phyloP scores from a whole-genome alignment of 148 eudicot genomes.

The Nepenthes gracilis region DNA sequence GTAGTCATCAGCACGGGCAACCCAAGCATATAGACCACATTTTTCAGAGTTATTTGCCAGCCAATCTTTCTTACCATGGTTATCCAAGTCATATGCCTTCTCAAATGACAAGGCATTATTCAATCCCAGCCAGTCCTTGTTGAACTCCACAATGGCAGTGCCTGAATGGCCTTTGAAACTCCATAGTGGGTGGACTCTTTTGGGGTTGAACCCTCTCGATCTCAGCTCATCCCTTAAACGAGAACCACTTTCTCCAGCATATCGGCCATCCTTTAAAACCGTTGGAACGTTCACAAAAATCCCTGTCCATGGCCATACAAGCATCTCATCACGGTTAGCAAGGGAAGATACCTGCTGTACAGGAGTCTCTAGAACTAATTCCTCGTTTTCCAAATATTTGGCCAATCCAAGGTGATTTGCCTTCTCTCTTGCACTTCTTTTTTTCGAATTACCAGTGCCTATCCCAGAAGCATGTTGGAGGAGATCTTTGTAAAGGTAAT shows the following conservation, averaged over 20 bases:
- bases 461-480: constrained; percentile 80
- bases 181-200: constrained; percentile 78
- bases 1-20: constrained; percentile 96
- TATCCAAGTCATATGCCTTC: constrained; percentile 71
- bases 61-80: constrained; percentile 88
- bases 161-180: constrained; percentile 83
- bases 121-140: constrained; percentile 80
- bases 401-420: constrained; percentile 77
- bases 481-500: constrained; percentile 55
- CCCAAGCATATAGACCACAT: constrained; percentile 77
- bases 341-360: constrained; percentile 28
- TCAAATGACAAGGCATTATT: constrained; percentile 79
- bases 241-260: constrained; percentile 88
- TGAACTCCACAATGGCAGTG: constrained; percentile 73
- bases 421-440: constrained; percentile 71
- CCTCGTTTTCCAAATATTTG: constrained; percentile 52
- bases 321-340: constrained; percentile 56
- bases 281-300: constrained; percentile 75
- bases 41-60: constrained; percentile 28
- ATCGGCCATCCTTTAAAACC: constrained; percentile 48
- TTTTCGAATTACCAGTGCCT: constrained; percentile 55
- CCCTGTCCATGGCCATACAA: constrained; percentile 97
- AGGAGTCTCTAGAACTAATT: constrained; percentile 35
- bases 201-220: constrained; percentile 73
- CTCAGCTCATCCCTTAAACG: constrained; percentile 73